Evolutionary conservation across 2,329 filamentous ascomycete genomes (phyloP), one percentile per base, ranked within the genome.

Genomic region (Ophiostoma montium): DNA sequence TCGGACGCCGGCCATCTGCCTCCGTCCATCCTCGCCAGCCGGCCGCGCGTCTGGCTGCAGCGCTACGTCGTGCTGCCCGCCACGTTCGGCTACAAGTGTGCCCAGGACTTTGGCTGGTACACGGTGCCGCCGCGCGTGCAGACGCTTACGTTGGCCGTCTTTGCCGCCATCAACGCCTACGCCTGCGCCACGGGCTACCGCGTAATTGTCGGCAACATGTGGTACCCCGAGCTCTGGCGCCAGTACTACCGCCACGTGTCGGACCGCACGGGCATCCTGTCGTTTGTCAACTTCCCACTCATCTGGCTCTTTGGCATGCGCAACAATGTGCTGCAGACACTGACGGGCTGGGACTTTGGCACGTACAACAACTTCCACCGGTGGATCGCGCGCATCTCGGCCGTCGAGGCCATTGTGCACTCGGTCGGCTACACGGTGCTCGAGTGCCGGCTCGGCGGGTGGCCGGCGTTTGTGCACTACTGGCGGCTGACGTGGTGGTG

Each of bases 341-440:
- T 78, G 1, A 85, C 81, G 0, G 80, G 80, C 0, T 85, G 80
- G 79, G 76, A 74, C 12, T 84, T 80, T 58, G 69, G 71, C 2
- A 80, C 76, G 0, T 84, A 78, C 57, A 84, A 78, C 54, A 70
- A 76, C 30, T 84, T 84, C 48, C 82, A 85, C 60, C 74, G 81
- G 0, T 79, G 78, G 68, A 67, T 81, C 5, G 80, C 82, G 0
- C 68, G 80, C 18, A 68, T 83, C 2, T 70, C 78, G 9, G 79
- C 78, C 0, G 47, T 78, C 0, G 71, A 82, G 54, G 80, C 76
- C 1, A 67, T 82, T 1, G 59, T 80, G 0, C 82, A 86, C 57
- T 79, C 78, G 0, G 51, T 81, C 1, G 70, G 71, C 0, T 85
- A 33, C 42, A 44, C 42, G 27, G 19, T 44, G 31, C 30, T 81